A percentile compares a stretch with the other conserved stretches of the same genome.
Conservation (phyloP, 106 monocot species). For the Xerophyta viscosa region DNA sequence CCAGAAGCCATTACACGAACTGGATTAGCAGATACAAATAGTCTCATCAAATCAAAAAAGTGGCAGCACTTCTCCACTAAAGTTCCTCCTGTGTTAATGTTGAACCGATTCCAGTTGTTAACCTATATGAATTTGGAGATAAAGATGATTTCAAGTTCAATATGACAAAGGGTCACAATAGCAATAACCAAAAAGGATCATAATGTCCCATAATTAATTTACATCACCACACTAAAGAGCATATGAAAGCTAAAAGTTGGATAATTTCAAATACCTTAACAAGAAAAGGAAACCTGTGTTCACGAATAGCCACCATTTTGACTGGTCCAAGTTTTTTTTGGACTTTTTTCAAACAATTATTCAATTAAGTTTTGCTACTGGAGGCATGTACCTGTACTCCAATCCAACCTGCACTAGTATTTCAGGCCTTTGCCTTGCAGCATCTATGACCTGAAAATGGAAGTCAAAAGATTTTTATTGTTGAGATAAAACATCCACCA, state of each 20-base stretch:
- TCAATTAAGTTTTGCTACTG: conserved; percentile 84
- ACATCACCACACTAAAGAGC: not conserved
- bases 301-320: conserved; percentile 93
- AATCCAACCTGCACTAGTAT: conserved; percentile 90
- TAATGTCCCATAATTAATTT: too few species aligned
- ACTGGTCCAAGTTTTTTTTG: conserved; percentile 59
- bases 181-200: too few species aligned
- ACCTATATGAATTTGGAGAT: conserved; percentile 34
- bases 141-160: not conserved
- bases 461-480: too few species aligned
- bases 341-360: conserved; percentile 55
- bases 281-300: conserved; percentile 94
- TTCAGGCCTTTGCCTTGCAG: conserved; percentile 69
- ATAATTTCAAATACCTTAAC: conserved; percentile 60
- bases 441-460: conserved; percentile 50
- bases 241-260: not conserved
- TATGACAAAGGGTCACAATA: too few species aligned
- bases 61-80: conserved; percentile 97
- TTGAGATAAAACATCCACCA: too few species aligned
- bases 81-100: conserved; percentile 78
- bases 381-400: conserved; percentile 96
- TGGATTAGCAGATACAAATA: conserved; percentile 82
- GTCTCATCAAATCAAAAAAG: conserved; percentile 92
- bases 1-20: conserved; percentile 92
- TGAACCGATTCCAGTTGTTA: conserved; percentile 92